Percentiles rank a stretch among this genome's conserved stretches.
Evolutionary conservation across 441 rosid species (phyloP).

Genomic region (Syzygium syzygioides): DNA sequence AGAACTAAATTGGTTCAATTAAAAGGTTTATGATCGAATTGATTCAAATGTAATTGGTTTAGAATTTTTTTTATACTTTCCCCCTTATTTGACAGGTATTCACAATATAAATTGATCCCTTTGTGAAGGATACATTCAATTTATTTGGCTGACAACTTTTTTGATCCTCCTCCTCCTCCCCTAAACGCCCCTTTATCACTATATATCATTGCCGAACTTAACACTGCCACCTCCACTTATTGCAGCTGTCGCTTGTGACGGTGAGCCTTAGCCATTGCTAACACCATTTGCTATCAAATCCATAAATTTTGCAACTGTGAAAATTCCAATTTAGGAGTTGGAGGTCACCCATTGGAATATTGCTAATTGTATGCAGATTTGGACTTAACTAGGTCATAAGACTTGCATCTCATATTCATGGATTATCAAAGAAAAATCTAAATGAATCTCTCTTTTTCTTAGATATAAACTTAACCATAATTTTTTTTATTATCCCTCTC

Average conservation of each 20-base stretch:
- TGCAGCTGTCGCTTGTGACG: fast-evolving
- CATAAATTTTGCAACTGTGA: neutral
- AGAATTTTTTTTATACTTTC: too few species aligned
- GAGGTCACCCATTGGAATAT: neutral
- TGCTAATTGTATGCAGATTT: neutral
- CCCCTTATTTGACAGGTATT: neutral
- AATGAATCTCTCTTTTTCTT: neutral
- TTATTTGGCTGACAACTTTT: neutral
- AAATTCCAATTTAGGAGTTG: neutral
- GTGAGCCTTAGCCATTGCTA: neutral
- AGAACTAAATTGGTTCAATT: too few species aligned
- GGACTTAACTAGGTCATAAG: neutral
- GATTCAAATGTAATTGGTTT: too few species aligned
- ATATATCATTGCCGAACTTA: neutral
- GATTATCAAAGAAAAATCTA: neutral
- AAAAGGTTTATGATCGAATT: too few species aligned
- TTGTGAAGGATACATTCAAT: neutral
- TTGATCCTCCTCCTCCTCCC: neutral
- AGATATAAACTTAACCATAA: neutral
- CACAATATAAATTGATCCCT: neutral
- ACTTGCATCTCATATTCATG: neutral
- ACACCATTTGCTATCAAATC: neutral
- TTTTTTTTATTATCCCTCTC: neutral
- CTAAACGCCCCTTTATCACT: neutral
- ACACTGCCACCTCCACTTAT: neutral